Evolutionary conservation across 2,329 filamentous ascomycete genomes (phyloP), one percentile per base, ranked within the genome.

Genomic region (Aspergillus brasiliensis): DNA sequence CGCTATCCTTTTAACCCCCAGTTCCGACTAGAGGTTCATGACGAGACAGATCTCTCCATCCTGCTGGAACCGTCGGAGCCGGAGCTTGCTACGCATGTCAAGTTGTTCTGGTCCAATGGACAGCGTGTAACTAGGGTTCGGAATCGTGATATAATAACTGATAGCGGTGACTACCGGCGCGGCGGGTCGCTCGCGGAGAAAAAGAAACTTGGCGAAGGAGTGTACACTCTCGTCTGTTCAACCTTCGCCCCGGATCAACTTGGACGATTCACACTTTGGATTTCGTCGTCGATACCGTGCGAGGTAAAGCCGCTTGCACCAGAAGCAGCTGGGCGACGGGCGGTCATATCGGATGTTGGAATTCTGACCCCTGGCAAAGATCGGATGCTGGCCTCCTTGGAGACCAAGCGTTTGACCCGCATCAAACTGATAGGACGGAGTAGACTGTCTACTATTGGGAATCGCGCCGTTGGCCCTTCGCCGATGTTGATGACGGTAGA

Each of bases 1-100:
- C 86, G 84, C 8, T 98, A 95, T 77, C 85, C 89, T n/a, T 82
- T 84, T 59, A 99, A 98, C 67, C 95, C 95, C 0, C 93, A 97
- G 73, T 98, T 91, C 73, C 84, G 84, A 58, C 80, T 99, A 6
- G 62, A 72, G 11, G 59, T 80, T 76, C 79, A 13, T 69, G 93
- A 51, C 3, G 71, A 79, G 3, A 87, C 89, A 0, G 84, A 88
- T 7, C 75, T 97, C 1, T 87, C 88, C 3, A 82, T 97, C 17
- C 79, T 97, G 0, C 82, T 98, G 1, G 89, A 91, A 63, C 89
- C 89, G 1, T 80, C 83, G 19, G 78, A 83, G 23, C 80, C 83
- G 37, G 87, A 91, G 51, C 78, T 94, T 19, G 89, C 92, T 15
- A 85, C 96, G 1, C 92, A 97, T 71, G 84, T 97, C 56, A 94